These are phyloP conservation scores for Acrocalymma vagum DNA, from an alignment of 2,329 filamentous ascomycete genomes.

Conservation along the genomic window DNA sequence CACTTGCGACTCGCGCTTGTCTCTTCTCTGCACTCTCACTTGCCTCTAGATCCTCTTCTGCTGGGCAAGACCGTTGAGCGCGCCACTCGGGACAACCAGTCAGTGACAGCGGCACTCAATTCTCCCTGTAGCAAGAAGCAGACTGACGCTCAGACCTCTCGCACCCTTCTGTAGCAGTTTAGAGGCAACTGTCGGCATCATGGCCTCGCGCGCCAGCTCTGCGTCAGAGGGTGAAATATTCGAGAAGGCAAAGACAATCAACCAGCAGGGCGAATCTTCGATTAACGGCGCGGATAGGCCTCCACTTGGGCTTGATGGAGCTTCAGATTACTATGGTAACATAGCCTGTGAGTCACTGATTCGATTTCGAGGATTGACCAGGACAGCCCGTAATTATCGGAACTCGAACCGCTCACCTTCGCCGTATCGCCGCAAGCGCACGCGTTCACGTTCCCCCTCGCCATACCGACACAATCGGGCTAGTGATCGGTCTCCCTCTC, in stretches of 20 bases:
- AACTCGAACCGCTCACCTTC: constrained; percentile 40
- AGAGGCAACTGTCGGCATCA: constrained; percentile 17
- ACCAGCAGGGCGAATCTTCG: constrained; percentile 34
- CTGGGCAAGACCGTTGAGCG: constrained; percentile 30
- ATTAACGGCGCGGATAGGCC: constrained; percentile 46
- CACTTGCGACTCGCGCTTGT: constrained; percentile 28
- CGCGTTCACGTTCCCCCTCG: constrained; percentile 30
- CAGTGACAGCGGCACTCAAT: constrained; percentile 45
- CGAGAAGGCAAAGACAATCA: constrained; percentile 46
- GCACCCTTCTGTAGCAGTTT: constrained; percentile 18
- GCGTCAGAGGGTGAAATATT: constrained; percentile 40
- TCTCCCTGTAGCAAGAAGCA: constrained; percentile 34
- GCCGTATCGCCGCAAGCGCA: constrained; percentile 34
- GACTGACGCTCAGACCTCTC: constrained; percentile 36
- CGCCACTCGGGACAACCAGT: constrained; percentile 41
- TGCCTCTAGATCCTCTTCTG: constrained; percentile 29
- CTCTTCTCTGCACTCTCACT: constrained; percentile 34
- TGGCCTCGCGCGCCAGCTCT: constrained; percentile 36
- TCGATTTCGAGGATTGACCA: constrained; percentile 6
- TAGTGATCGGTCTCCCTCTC: constrained; percentile 36
- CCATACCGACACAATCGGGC: constrained; percentile 35
- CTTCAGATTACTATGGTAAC: constrained; percentile 31
- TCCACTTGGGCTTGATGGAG: constrained; percentile 37
- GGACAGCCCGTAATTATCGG: constrained; percentile 24
- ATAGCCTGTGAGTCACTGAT: background rate